These are phyloP conservation scores for Epichloe amarillans DNA, from an alignment of 2,329 filamentous ascomycete genomes.

Conservation along the genomic window DNA sequence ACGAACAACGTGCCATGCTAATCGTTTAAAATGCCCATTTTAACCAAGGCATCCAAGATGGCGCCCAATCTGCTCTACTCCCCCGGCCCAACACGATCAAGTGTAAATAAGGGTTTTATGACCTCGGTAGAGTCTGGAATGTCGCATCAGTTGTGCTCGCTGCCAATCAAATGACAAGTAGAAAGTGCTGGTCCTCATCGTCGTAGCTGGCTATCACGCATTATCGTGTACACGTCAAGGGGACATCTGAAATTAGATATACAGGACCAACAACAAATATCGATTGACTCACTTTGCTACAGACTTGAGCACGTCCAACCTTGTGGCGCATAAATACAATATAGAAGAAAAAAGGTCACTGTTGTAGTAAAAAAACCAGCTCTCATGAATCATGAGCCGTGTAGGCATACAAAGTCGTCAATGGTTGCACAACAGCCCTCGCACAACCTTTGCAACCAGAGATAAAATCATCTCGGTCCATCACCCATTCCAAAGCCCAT, in stretches of 20 bases:
- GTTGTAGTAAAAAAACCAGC: conserved; percentile 7
- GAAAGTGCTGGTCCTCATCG: too few species aligned
- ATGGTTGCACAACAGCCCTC: conserved; percentile 2
- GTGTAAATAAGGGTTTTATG: too few species aligned
- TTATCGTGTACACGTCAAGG: too few species aligned
- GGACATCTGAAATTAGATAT: not conserved
- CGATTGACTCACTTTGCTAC: not conserved
- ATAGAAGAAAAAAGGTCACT: conserved; percentile 1
- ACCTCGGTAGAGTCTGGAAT: not conserved
- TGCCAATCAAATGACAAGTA: too few species aligned
- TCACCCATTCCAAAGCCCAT: not conserved
- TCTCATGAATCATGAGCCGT: conserved; percentile 23
- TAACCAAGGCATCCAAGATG: too few species aligned
- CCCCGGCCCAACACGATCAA: too few species aligned
- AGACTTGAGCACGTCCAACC: not conserved
- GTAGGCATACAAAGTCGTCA: conserved; percentile 4
- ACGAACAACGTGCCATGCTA: too few species aligned
- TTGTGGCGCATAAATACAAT: conserved; percentile 1
- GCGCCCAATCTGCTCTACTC: too few species aligned
- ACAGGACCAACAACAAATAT: not conserved
- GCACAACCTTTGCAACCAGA: conserved; percentile 1
- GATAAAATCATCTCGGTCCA: conserved; percentile 3
- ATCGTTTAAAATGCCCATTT: too few species aligned
- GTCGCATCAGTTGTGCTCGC: too few species aligned
- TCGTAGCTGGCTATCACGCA: too few species aligned